Evolutionary conservation across 1,284 basidiomycete species (phyloP).

Genomic region (Ustilago curta): DNA sequence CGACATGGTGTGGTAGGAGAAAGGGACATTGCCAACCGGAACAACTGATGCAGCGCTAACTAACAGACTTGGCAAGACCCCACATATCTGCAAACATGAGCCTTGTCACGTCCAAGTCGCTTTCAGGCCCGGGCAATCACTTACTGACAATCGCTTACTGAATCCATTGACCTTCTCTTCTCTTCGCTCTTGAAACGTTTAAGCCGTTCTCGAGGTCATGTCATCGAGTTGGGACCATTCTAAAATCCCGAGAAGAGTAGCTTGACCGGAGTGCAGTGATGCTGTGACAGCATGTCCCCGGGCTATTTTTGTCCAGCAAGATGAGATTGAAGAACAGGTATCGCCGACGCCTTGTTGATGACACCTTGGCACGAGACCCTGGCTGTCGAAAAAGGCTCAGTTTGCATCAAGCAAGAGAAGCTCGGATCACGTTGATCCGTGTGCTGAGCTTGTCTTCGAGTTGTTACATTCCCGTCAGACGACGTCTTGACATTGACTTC

Average conservation of each 20-base stretch:
- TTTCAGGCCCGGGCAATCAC: too few relatives aligned
- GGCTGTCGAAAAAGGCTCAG: slow-evolving; percentile 1
- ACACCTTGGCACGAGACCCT: not conserved
- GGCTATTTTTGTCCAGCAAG: not conserved
- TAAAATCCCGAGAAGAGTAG: too few relatives aligned
- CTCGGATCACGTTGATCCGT: slow-evolving; percentile 1
- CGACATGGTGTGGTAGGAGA: not conserved
- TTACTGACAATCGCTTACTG: too few relatives aligned
- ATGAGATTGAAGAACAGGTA: not conserved
- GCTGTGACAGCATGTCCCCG: too few relatives aligned
- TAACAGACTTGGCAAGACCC: too few relatives aligned
- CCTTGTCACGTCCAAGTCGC: too few relatives aligned
- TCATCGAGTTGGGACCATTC: too few relatives aligned
- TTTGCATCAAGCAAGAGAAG: not conserved
- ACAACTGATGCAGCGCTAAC: slow-evolving; percentile 1
- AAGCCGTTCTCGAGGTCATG: too few relatives aligned
- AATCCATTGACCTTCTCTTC: too few relatives aligned
- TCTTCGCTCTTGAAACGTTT: too few relatives aligned
- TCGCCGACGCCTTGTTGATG: not conserved
- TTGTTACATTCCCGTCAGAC: not conserved
- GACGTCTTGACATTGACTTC: not conserved
- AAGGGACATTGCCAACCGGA: not conserved
- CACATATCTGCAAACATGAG: too few relatives aligned
- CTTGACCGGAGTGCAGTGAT: too few relatives aligned
- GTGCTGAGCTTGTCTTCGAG: not conserved